Evolutionary conservation across 495 filamentous ascomycete species (phyloP).

Genomic region (Tuber magnatum): DNA sequence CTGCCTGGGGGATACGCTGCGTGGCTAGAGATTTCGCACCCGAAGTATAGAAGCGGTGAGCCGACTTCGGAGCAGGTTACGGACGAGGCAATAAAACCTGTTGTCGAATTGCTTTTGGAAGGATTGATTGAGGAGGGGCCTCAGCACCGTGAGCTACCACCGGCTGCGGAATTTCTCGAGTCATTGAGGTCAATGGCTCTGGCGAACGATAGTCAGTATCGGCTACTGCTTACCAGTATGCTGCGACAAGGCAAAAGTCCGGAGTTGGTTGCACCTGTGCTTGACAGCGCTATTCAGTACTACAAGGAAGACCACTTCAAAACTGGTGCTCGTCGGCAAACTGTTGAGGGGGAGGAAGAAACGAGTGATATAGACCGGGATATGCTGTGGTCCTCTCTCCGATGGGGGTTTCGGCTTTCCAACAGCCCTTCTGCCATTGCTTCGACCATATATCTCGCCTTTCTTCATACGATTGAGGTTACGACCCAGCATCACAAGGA

Average conservation of each 20-base stretch:
- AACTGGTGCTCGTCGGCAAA: neutral
- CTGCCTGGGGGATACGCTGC: conserved; percentile 16
- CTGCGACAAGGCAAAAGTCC: conserved; percentile 8
- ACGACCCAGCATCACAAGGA: neutral
- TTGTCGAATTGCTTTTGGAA: conserved; percentile 18
- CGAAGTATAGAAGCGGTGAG: neutral
- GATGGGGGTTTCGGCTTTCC: neutral
- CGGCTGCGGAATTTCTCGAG: conserved; percentile 21
- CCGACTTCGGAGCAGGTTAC: conserved; percentile 4
- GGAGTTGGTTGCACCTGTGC: conserved; percentile 18
- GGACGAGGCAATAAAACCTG: conserved; percentile 12
- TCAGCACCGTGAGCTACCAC: conserved; percentile 3
- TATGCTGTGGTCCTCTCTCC: conserved; percentile 6
- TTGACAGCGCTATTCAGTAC: conserved; percentile 23
- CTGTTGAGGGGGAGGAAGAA: neutral
- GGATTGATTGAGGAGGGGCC: conserved; percentile 18
- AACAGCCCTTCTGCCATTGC: neutral
- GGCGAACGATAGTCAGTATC: conserved; percentile 16
- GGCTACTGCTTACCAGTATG: conserved; percentile 15
- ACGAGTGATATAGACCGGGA: neutral
- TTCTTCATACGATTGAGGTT: conserved; percentile 5
- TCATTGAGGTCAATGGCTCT: conserved; percentile 15
- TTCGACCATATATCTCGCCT: neutral
- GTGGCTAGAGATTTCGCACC: conserved; percentile 1
- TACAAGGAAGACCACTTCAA: conserved; percentile 2